A percentile compares a stretch with the other conserved stretches of the same genome.
Conservation (phyloP, 2,329 filamentous ascomycete genomes). For the Dactylellina leptospora region DNA sequence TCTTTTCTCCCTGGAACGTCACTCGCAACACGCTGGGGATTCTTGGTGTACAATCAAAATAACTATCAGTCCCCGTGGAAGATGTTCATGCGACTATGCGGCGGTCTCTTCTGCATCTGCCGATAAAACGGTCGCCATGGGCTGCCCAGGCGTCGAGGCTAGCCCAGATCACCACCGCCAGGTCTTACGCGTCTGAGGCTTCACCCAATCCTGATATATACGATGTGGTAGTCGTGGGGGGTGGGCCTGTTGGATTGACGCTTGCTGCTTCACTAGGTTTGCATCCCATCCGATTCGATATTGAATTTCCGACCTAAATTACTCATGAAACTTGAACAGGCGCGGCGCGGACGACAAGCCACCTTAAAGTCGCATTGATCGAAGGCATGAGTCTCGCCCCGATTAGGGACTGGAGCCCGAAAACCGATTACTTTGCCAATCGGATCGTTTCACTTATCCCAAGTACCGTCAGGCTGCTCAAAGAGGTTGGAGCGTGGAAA, state of each 20-base stretch:
- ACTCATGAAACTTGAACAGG: constrained; percentile 64
- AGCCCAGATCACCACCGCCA: constrained; percentile 13
- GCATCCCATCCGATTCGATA: not conserved
- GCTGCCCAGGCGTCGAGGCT: constrained; percentile 20
- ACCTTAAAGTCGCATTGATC: constrained; percentile 84
- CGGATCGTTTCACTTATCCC: constrained; percentile 95
- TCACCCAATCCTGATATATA: constrained; percentile 70
- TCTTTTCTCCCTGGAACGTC: constrained; percentile 15
- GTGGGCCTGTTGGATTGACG: constrained; percentile 87
- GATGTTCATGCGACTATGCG: constrained; percentile 40
- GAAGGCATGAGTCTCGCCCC: constrained; percentile 86
- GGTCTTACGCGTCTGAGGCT: constrained; percentile 38
- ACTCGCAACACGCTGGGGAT: constrained; percentile 13
- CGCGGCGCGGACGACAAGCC: constrained; percentile 76
- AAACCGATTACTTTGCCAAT: constrained; percentile 80
- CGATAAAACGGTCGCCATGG: constrained; percentile 47
- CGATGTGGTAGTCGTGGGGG: constrained; percentile 91
- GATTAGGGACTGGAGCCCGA: constrained; percentile 72
- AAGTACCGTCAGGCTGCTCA: constrained; percentile 77
- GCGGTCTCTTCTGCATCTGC: constrained; percentile 42
- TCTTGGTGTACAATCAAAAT: not conserved
- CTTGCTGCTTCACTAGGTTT: constrained; percentile 72
- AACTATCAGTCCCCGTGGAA: constrained; percentile 11
- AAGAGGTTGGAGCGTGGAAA: constrained; percentile 81
- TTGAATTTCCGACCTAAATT: constrained; percentile 10